phyloP scores from a whole-genome alignment of 305 asterid species.

The Rubia occidens region DNA sequence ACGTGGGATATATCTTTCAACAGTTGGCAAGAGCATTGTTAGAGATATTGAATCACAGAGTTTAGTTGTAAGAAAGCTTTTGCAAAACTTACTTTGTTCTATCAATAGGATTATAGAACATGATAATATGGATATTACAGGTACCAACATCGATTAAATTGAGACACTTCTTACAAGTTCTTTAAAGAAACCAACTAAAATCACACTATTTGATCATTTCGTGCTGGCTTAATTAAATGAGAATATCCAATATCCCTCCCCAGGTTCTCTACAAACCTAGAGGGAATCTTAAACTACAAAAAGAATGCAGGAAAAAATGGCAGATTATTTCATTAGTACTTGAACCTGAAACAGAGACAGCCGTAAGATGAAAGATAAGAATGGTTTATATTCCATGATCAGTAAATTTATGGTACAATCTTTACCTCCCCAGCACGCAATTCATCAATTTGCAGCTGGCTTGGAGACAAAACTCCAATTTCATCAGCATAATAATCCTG shows the following conservation, averaged over 20 bases:
- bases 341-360: background rate
- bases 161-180: background rate
- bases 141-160: background rate
- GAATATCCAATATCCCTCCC: background rate
- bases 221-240: background rate
- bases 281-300: background rate
- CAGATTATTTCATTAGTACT: background rate
- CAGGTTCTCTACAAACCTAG: background rate
- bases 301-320: background rate
- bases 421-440: slow-evolving; percentile 87
- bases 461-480: slow-evolving; percentile 90
- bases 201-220: background rate
- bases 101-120: too few species aligned
- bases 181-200: background rate
- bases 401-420: slow-evolving; percentile 12
- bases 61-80: too few species aligned
- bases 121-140: background rate
- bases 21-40: too few species aligned
- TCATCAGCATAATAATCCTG: slow-evolving; percentile 98
- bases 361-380: background rate
- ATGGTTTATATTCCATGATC: background rate
- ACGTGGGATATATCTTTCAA: too few species aligned
- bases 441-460: slow-evolving; percentile 75
- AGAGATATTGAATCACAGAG: too few species aligned
- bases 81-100: too few species aligned